Base-by-base conservation (phyloP, 2,329 filamentous ascomycete species). In the Epicoccum sorghinum region DNA sequence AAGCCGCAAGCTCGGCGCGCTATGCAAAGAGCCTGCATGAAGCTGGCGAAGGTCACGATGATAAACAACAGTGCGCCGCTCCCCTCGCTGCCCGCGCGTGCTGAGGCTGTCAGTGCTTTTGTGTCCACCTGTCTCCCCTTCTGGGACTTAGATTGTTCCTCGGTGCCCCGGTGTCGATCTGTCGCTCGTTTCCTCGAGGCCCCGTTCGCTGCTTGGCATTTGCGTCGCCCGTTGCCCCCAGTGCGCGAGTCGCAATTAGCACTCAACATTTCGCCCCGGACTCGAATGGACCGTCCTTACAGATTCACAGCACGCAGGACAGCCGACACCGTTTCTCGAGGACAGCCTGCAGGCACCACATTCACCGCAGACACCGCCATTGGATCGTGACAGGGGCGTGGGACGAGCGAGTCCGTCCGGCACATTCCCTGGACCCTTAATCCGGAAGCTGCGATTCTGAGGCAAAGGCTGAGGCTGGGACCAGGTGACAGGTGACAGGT, bases 111-210 rank as follows among this genome's bases (percentile, higher is more conserved):
- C 42, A 35, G 42, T 50, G 46, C 52, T 55, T 36, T 18, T 29
- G 52, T 38, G 44, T 18, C 18, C 18, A 54, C 23, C 45, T 36
- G 40, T 29, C 39, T 18, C 40, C 27, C 36, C 51, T 55, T 36
- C 41, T 49, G 18, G 52, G 23, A 8, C 29, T 44, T 14, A 41
- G 45, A 49, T 46, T 55, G 52, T 55, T 41, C 52, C 46, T 24
- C 22, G 3, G 52, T 47, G 52, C 30, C 52, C 46, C 50, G 41
- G 41, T 42, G 46, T 42, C 46, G 46, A 55, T 47, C 52, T 55
- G 46, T 55, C 46, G 52, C 52, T 55, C 52, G 46, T 41, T 50
- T 46, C 52, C n/a, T 50, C 42, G 52, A 42, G 41, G 52, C 52
- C 50, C 52, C 30, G 45, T 55, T 55, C 47, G 52, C 41, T 46